Evolutionary conservation across 1,284 basidiomycete genomes (phyloP), one percentile per base, ranked within the genome.

Genomic region (Leccinum pseudoinsigne): DNA sequence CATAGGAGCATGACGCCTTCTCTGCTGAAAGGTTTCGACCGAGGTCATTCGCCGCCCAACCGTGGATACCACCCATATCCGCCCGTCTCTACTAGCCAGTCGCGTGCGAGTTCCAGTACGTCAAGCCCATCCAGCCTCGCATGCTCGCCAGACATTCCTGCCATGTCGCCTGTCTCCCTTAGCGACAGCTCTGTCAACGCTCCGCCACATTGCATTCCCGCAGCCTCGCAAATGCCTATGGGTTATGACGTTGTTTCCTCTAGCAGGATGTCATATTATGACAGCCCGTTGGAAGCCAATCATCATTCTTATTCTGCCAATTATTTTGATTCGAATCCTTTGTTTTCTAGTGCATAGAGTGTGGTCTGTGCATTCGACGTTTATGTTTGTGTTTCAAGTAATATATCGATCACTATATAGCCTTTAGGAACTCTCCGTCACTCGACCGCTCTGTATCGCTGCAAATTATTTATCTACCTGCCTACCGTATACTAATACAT

Each of bases 1-100:
- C 86, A 90, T 71, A 79, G 90, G 61, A 90, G 88, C 72, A 90
- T 88, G 80, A 92, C 90, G 21, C 90, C 90, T 16, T 85, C 85
- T 0, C 67, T 86, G 26, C 74, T 79, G 51, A 79, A 82, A 60
- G 80, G 76, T 58, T 72, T 64, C 36, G 70, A 58, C 51, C 74
- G 71, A 57, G 73, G 66, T 26, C 74, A 65, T 23, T 74, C 75
- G 4, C 69, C 69, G 6, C 67, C 74, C 4, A 58, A 26, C 16
- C 73, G 73, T 21, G 68, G 69, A 8, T 74, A 75, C 50, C 75
- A 74, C 12, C 73, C 73, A 9, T 74, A 74, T 45, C 64, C 68
- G 5, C 63, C 66, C 0, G 38, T 61, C 1, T 72, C 74, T 18
- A 5, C 62, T 36, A 60, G 50, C 2, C 71, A 71, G 9, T 76